These are phyloP conservation scores for Hirschioporus abietinus DNA, from an alignment of 768 basidiomycete species.

Conservation along the genomic window DNA sequence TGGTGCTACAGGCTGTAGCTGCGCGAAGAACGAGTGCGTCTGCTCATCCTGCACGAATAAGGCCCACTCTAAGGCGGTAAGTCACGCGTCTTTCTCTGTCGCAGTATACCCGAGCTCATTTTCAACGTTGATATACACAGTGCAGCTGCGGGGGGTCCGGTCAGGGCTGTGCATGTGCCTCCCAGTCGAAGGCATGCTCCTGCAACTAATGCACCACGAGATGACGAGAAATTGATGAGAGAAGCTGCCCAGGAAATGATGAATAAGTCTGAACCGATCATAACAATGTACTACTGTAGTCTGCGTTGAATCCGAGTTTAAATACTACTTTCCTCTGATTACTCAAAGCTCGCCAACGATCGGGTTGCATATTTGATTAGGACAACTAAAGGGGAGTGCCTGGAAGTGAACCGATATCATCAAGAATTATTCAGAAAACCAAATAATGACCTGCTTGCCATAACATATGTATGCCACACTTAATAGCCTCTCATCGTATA, in stretches of 20 bases:
- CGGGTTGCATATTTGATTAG: too few relatives aligned
- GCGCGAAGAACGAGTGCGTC: conserved; percentile 25
- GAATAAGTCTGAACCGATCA: not conserved
- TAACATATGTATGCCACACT: too few relatives aligned
- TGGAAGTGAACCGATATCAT: too few relatives aligned
- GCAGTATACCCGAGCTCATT: not conserved
- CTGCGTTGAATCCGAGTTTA: too few relatives aligned
- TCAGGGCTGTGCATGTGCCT: not conserved
- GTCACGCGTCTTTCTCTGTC: not conserved
- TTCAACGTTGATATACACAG: not conserved
- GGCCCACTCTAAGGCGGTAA: conserved; percentile 20
- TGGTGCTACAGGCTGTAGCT: conserved; percentile 25
- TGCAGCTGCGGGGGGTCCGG: not conserved
- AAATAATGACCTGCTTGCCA: too few relatives aligned
- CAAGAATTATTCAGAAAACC: too few relatives aligned
- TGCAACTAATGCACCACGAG: not conserved
- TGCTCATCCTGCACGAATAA: conserved; percentile 27
- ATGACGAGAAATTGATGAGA: too few relatives aligned
- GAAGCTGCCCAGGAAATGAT: not conserved
- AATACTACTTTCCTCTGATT: too few relatives aligned
- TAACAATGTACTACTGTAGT: not conserved
- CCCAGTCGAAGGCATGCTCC: not conserved
- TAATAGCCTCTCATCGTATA: too few relatives aligned
- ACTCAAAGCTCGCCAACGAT: too few relatives aligned
- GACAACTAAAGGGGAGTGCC: too few relatives aligned